phyloP scores from a whole-genome alignment of 768 basidiomycete species.

The Polyporus arcularius region DNA sequence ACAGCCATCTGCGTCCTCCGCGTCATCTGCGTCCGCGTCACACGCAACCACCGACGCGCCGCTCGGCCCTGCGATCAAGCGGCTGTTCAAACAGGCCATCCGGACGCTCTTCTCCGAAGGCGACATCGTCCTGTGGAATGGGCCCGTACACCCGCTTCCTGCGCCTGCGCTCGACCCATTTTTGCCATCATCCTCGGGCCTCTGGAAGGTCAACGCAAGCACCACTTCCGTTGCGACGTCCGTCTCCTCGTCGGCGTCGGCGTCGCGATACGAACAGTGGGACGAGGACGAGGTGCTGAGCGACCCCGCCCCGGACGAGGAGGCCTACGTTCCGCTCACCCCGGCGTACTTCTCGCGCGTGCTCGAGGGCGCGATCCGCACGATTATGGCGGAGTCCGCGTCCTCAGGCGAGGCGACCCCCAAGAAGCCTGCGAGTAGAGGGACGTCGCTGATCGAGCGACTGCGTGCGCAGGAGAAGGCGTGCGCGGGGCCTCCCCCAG shows the following conservation, averaged over 20 bases:
- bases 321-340: constrained; percentile 67
- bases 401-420: neutral
- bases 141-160: constrained; percentile 46
- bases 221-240: constrained; percentile 7
- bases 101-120: constrained; percentile 69
- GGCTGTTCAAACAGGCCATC: constrained; percentile 68
- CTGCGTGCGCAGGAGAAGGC: constrained; percentile 16
- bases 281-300: constrained; percentile 52
- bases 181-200: constrained; percentile 16
- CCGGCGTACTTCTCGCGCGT: constrained; percentile 47
- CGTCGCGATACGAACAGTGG: constrained; percentile 22
- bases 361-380: constrained; percentile 48
- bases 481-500: constrained; percentile 18
- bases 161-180: constrained; percentile 26
- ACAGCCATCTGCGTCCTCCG: neutral
- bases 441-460: constrained; percentile 16
- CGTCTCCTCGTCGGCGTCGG: constrained; percentile 19
- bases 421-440: neutral
- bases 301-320: constrained; percentile 62
- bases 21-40: neutral
- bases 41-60: neutral
- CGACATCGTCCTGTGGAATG: constrained; percentile 74
- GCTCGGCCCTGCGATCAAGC: constrained; percentile 41
- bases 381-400: constrained; percentile 30
- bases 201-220: constrained; percentile 50